A percentile compares a stretch with the other conserved stretches of the same genome.
phyloP scores from a whole-genome alignment of 305 asterid species.

The Salvia sclarea region DNA sequence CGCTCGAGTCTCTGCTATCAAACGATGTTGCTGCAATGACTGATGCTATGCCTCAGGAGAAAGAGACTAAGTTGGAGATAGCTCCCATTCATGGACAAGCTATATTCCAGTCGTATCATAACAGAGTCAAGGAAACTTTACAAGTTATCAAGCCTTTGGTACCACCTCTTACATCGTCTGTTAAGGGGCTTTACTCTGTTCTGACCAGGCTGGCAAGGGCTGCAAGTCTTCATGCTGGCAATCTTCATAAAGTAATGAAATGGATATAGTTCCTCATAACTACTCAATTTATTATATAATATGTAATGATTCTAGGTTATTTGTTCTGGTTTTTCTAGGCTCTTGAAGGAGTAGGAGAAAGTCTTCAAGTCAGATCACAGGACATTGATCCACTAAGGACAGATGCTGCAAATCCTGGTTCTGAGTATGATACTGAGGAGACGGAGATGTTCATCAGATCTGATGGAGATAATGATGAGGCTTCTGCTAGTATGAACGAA shows the following conservation, averaged over 20 bases:
- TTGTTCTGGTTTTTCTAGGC: conserved; percentile 54
- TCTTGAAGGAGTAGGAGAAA: conserved; percentile 97
- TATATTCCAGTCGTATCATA: conserved; percentile 85
- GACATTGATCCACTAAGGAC: conserved; percentile 60
- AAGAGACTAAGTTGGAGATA: conserved; percentile 69
- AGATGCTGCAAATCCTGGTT: conserved; percentile 51
- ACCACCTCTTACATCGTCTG: conserved; percentile 69
- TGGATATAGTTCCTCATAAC: conserved; percentile 17
- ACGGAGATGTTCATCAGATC: conserved; percentile 51
- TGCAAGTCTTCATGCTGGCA: conserved; percentile 98
- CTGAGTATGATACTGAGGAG: conserved; percentile 55
- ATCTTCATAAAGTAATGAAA: conserved; percentile 88
- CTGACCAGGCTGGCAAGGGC: conserved; percentile 86
- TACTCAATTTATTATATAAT: conserved; percentile 20
- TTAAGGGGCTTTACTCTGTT: conserved; percentile 79
- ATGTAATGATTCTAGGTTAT: conserved; percentile 23
- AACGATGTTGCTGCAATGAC: conserved; percentile 88
- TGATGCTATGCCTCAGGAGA: conserved; percentile 76
- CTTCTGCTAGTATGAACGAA: conserved; percentile 52
- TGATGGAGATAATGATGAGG: conserved; percentile 53
- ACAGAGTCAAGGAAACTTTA: conserved; percentile 67
- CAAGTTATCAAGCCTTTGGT: conserved; percentile 83
- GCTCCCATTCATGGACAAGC: conserved; percentile 98
- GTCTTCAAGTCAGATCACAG: conserved; percentile 75
- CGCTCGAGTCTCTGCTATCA: conserved; percentile 85